Evolutionary conservation across 352 stramenopile genomes (phyloP), one percentile per base, ranked within the genome.

Genomic region (Pilasporangium apinafurcum): DNA sequence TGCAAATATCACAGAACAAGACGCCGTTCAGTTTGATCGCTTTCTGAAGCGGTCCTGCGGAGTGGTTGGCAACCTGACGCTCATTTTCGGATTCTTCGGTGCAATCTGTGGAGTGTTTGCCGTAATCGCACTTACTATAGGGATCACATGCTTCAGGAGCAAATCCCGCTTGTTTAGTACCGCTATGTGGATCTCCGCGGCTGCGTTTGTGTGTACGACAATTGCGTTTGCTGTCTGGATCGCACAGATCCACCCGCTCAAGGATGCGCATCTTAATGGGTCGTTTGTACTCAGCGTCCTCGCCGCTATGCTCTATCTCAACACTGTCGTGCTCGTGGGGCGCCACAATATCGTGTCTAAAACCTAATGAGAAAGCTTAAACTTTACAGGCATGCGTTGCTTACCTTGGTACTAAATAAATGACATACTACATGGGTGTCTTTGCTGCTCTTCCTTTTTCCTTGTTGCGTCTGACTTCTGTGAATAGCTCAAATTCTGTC

Each of bases 121-220:
- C 7, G 78, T 81, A 43, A 53, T 79, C 22, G 51, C 56, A 9
- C 53, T 84, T 21, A 46, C 73, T 24, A 66, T 86, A 5, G 70
- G 68, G 21, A 65, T 86, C 55, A 80, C 70, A 35, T 86, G 68
- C 68, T 86, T 70, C 60, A 84, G 77, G 68, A 83, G 68, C 46
- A 65, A 70, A 47, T 83, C 74, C 14, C 48, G 59, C 42, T 80
- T 86, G 51, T 71, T 82, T 48, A 37, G 55, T 5, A 34, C 41
- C 9, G 64, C 62, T 37, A 80, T 80, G 48, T 44, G 77, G 6
- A 44, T 84, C 4, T 56, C 66, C 32, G 53, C 51, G 14, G 39
- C 73, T 21, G 68, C 65, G 18, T 63, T 72, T 21, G 46, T 74
- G 8, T 40, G 51, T 8, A 80, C 63, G 17, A 50, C 81, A 22